Conservation (phyloP, 306 rosid species). For the Abrus pulchellus region DNA sequence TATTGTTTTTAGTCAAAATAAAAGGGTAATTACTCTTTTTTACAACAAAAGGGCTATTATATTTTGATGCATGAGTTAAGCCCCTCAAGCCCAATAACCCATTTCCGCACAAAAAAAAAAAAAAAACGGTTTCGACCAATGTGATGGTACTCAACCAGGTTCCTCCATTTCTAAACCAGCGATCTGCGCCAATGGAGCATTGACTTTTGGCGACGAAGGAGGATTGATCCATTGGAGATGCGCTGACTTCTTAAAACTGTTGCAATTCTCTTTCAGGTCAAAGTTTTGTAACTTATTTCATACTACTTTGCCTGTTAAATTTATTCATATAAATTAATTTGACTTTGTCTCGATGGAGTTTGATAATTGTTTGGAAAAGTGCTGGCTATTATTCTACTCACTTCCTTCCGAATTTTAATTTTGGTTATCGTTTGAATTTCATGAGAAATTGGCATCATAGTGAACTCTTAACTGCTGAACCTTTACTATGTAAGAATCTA, state of each 20-base stretch:
- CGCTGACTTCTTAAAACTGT: background rate
- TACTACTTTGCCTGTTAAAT: background rate
- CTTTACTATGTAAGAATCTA: background rate
- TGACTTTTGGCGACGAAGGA: background rate
- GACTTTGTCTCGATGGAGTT: background rate
- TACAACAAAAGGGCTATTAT: too few relatives aligned
- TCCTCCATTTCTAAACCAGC: background rate
- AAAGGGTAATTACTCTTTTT: too few relatives aligned
- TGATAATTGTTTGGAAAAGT: background rate
- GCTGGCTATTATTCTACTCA: background rate
- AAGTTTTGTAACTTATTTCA: background rate
- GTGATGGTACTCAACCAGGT: background rate
- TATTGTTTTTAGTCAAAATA: too few relatives aligned
- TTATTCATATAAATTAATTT: background rate
- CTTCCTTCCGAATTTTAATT: background rate
- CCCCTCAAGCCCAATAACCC: background rate
- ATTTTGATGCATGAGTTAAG: background rate
- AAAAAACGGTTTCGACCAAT: background rate
- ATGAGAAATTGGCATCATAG: background rate
- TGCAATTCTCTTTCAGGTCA: slow-evolving; percentile 38
- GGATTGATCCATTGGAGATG: background rate
- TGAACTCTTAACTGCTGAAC: background rate
- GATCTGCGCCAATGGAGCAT: background rate
- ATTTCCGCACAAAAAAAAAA: background rate
- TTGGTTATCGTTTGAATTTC: background rate